Evolutionary conservation across 495 filamentous ascomycete genomes (phyloP).

Genomic region (Neurospora sp.): DNA sequence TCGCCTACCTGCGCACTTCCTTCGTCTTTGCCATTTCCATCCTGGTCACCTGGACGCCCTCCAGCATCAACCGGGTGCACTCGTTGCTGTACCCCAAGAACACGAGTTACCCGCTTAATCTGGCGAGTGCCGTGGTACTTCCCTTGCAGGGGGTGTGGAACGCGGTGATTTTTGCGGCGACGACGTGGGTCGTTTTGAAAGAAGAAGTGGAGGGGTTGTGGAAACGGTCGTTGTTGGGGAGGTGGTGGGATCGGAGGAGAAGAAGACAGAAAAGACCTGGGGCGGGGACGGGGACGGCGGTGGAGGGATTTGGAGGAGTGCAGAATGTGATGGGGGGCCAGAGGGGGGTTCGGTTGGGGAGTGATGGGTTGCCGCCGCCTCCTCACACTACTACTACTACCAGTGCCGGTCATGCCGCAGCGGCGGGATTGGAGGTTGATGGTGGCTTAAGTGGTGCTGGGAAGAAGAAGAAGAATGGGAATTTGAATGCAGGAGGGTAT

Average conservation of each 20-base stretch:
- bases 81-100: conserved; percentile 46
- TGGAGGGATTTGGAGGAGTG: too few relatives aligned
- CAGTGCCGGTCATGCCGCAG: background rate
- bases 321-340: background rate
- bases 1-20: conserved; percentile 70
- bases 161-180: conserved; percentile 63
- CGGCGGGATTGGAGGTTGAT: too few relatives aligned
- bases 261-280: background rate
- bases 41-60: conserved; percentile 76
- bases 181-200: conserved; percentile 31
- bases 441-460: background rate
- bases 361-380: background rate
- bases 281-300: too few relatives aligned
- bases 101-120: conserved; percentile 56
- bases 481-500: background rate
- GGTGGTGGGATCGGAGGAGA: background rate
- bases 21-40: conserved; percentile 73
- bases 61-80: conserved; percentile 67
- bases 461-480: background rate
- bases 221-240: background rate
- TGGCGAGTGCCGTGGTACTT: conserved; percentile 62
- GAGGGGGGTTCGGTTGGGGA: background rate
- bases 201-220: conserved; percentile 14
- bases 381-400: background rate
- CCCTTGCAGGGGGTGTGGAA: conserved; percentile 84